A percentile compares a stretch with the other conserved stretches of the same genome.
phyloP scores from a whole-genome alignment of 257 asterid species.

The Nicotiana sylvestris region DNA sequence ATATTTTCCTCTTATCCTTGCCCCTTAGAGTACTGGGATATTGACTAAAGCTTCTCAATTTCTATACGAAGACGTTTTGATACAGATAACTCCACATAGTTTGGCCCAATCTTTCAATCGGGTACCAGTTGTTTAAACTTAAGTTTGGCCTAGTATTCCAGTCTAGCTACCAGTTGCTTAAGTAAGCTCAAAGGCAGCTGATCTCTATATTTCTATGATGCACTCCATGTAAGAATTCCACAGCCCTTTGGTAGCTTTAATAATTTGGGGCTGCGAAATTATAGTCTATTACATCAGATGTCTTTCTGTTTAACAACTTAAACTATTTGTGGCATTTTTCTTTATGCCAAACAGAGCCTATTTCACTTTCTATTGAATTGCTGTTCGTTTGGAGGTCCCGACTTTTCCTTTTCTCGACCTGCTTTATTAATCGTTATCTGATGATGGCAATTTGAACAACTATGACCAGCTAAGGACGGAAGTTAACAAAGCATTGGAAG shows the following conservation, averaged over 20 bases:
- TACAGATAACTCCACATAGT: not conserved
- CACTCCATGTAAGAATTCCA: not conserved
- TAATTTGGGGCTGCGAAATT: not conserved
- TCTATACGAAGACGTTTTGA: no score
- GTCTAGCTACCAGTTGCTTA: not conserved
- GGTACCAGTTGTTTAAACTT: not conserved
- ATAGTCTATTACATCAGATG: not conserved
- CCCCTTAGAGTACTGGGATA: no score
- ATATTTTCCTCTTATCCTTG: no score
- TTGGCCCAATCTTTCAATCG: not conserved
- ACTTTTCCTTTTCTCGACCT: not conserved
- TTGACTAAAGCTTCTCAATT: no score
- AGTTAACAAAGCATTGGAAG: slow-evolving; percentile 96
- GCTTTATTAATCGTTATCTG: not conserved
- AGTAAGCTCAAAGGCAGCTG: not conserved
- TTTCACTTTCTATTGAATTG: not conserved
- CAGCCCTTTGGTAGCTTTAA: not conserved
- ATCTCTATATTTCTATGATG: not conserved
- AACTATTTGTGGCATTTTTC: not conserved
- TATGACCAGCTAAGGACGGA: slow-evolving; percentile 81
- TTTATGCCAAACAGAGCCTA: not conserved
- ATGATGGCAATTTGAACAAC: slow-evolving; percentile 8
- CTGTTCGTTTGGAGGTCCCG: not conserved
- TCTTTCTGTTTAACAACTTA: not conserved
- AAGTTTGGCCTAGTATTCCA: not conserved